A percentile compares a stretch with the other conserved stretches of the same genome.
These are phyloP conservation scores for Calocybe cyanea DNA, from an alignment of 768 basidiomycete genomes.

Conservation along the genomic window DNA sequence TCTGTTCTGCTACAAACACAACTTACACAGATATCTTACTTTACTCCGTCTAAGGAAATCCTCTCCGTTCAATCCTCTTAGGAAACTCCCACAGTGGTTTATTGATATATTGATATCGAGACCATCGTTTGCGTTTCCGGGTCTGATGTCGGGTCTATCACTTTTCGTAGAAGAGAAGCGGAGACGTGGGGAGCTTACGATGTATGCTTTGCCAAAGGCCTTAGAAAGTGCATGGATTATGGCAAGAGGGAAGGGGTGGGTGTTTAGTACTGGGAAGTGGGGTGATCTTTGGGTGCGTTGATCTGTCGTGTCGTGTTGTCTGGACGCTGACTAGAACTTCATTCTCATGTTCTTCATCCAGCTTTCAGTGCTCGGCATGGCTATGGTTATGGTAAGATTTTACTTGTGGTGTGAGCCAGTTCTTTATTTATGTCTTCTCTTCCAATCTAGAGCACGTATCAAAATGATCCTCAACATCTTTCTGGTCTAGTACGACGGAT, in stretches of 20 bases:
- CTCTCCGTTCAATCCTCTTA: constrained; percentile 32
- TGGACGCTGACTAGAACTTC: constrained; percentile 6
- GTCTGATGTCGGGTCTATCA: constrained; percentile 69
- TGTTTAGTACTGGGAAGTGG: constrained; percentile 65
- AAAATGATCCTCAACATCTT: constrained; percentile 77
- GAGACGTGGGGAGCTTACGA: constrained; percentile 86
- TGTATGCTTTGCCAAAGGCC: constrained; percentile 88
- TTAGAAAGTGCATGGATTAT: constrained; percentile 89
- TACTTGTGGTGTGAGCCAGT: too few species aligned
- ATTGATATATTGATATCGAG: constrained; percentile 62
- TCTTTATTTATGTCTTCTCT: background rate
- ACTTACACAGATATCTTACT: constrained; percentile 47
- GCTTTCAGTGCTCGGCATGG: constrained; percentile 77
- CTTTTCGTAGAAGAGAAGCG: constrained; percentile 86
- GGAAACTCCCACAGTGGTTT: constrained; percentile 39
- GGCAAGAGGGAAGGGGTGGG: constrained; percentile 70
- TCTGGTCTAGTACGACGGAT: constrained; percentile 78
- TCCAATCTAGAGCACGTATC: constrained; percentile 64
- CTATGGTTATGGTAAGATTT: constrained; percentile 88
- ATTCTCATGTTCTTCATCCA: constrained; percentile 15
- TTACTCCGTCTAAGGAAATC: constrained; percentile 19
- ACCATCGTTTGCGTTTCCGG: constrained; percentile 69
- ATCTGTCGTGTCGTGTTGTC: constrained; percentile 1
- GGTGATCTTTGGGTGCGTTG: constrained; percentile 61
- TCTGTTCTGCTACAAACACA: constrained; percentile 64